A percentile compares a stretch with the other conserved stretches of the same genome.
These are phyloP conservation scores for Rhizopogon rudus DNA, from an alignment of 768 basidiomycete species.

Conservation along the genomic window DNA sequence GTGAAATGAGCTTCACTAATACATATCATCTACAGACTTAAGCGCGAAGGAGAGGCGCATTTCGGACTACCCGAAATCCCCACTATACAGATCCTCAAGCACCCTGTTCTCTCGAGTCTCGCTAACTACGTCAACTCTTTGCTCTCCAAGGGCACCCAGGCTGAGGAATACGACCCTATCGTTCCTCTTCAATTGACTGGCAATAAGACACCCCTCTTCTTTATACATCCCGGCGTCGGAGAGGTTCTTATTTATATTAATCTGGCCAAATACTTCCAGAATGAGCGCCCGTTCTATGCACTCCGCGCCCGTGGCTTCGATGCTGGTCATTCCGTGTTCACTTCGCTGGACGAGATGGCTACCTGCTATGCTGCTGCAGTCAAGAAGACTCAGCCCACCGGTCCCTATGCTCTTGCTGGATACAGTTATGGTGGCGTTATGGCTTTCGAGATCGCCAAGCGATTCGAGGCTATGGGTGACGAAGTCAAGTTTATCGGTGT, in stretches of 20 bases:
- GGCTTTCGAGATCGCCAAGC: constrained; percentile 38
- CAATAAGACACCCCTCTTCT: constrained; percentile 35
- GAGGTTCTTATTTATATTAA: constrained; percentile 36
- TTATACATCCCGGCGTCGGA: constrained; percentile 39
- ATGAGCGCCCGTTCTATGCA: constrained; percentile 39
- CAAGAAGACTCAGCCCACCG: constrained; percentile 26
- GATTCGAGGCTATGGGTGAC: constrained; percentile 29
- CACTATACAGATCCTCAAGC: constrained; percentile 32
- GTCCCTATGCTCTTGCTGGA: constrained; percentile 39
- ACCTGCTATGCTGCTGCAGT: constrained; percentile 31
- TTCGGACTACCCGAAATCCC: constrained; percentile 26
- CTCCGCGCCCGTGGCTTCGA: constrained; percentile 42
- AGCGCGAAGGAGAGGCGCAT: constrained; percentile 14
- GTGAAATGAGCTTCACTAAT: not conserved
- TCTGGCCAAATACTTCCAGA: constrained; percentile 32
- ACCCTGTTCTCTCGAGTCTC: constrained; percentile 24
- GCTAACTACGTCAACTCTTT: constrained; percentile 25
- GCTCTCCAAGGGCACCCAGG: constrained; percentile 3
- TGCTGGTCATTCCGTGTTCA: constrained; percentile 29
- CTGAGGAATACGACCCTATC: constrained; percentile 30
- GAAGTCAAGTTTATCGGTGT: constrained; percentile 36
- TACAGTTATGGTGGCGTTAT: constrained; percentile 43
- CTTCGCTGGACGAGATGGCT: constrained; percentile 36
- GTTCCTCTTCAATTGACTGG: constrained; percentile 33
- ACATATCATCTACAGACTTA: constrained; percentile 8